These are phyloP conservation scores for Ustilago cynodontis DNA, from an alignment of 1,284 basidiomycete genomes.

Conservation along the genomic window DNA sequence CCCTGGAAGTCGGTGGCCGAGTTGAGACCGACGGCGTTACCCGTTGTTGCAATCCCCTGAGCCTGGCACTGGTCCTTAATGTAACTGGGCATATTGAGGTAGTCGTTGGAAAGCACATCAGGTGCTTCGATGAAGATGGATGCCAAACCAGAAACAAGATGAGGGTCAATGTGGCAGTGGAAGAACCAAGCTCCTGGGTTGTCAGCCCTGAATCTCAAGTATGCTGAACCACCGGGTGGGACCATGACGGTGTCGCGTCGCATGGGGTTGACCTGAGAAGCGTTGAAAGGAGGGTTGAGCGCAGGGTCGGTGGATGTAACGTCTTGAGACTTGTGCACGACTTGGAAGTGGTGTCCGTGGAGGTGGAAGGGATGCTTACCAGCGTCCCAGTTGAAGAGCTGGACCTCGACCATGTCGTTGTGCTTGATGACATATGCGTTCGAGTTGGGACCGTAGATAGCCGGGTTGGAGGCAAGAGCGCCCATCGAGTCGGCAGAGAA, in stretches of 20 bases:
- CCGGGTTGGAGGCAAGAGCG: conserved; percentile 68
- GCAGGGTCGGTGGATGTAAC: conserved; percentile 82
- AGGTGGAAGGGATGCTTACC: conserved; percentile 59
- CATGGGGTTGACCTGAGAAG: conserved; percentile 73
- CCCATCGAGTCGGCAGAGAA: conserved; percentile 52
- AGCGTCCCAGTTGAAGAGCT: conserved; percentile 67
- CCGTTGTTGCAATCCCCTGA: conserved; percentile 73
- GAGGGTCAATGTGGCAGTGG: conserved; percentile 63
- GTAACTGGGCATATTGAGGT: conserved; percentile 74
- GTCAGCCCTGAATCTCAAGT: conserved; percentile 60
- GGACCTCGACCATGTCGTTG: conserved; percentile 57
- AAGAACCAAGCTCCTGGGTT: conserved; percentile 64
- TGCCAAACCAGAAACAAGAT: conserved; percentile 79
- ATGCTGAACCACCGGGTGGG: conserved; percentile 51
- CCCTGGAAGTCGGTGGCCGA: conserved; percentile 58
- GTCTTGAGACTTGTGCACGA: conserved; percentile 77
- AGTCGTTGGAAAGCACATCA: conserved; percentile 63
- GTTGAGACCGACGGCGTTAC: conserved; percentile 65
- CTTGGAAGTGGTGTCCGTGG: conserved; percentile 52
- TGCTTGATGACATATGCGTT: conserved; percentile 69
- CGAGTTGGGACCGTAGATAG: conserved; percentile 50
- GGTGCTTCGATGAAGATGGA: conserved; percentile 82
- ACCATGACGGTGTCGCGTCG: conserved; percentile 70
- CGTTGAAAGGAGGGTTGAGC: conserved; percentile 84
- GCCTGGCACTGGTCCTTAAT: conserved; percentile 80